Percentiles rank a stretch among this genome's conserved stretches.
Evolutionary conservation across 2,329 filamentous ascomycete species (phyloP).

Genomic region (Capronia epimyces): DNA sequence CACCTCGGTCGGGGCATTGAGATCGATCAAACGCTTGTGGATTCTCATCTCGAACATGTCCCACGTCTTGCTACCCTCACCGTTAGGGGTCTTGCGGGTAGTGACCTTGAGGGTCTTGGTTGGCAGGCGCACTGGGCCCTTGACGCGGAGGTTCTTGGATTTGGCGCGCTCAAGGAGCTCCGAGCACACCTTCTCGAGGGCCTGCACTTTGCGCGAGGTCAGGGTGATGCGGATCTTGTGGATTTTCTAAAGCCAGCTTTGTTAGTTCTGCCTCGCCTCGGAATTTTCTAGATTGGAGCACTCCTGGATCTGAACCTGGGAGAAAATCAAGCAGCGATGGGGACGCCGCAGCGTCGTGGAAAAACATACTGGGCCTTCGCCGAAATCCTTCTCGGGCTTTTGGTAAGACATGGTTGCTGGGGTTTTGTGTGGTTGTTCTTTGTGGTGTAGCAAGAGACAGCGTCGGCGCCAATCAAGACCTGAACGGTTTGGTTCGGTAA

Average conservation of each 20-base stretch:
- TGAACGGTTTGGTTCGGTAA: conserved; percentile 72
- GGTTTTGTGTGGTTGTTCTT: conserved; percentile 32
- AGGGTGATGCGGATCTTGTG: conserved; percentile 99
- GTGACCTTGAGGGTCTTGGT: conserved; percentile 95
- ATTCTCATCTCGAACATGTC: conserved; percentile 98
- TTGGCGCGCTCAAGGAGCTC: conserved; percentile 98
- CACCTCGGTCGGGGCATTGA: conserved; percentile 90
- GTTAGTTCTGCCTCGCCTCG: background rate
- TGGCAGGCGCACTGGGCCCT: conserved; percentile 95
- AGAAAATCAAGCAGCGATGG: too few relatives aligned
- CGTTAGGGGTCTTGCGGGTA: conserved; percentile 97
- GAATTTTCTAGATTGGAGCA: too few relatives aligned
- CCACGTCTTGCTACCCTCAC: conserved; percentile 99
- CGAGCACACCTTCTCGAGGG: conserved; percentile 95
- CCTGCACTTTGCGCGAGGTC: conserved; percentile 86
- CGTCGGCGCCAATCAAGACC: conserved; percentile 66
- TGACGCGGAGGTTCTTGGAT: conserved; percentile 96
- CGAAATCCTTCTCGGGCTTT: conserved; percentile 87
- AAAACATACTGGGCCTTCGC: conserved; percentile 70
- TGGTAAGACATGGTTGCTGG: conserved; percentile 77
- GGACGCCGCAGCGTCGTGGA: background rate
- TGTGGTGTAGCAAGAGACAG: conserved; percentile 11
- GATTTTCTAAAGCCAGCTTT: conserved; percentile 59
- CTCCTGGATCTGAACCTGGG: too few relatives aligned
- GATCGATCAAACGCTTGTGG: conserved; percentile 96